Evolutionary conservation across 495 filamentous ascomycete species (phyloP).

Genomic region (Penicillium diatomitis): DNA sequence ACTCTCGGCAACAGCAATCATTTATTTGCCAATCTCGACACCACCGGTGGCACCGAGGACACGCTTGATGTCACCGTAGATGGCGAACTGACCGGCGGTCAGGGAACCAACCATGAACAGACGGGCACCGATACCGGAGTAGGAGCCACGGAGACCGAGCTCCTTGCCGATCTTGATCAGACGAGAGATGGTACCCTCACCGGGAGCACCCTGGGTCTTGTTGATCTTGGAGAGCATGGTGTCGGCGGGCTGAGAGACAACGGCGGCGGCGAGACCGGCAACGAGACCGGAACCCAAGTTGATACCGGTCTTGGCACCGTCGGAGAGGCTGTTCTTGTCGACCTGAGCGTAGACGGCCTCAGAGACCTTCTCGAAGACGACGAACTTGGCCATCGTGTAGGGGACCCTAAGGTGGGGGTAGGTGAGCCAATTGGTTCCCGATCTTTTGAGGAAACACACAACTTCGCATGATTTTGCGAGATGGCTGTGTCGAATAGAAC

Average conservation of each 20-base stretch:
- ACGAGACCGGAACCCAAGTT: slow-evolving; percentile 95
- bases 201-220: slow-evolving; percentile 95
- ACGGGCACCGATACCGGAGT: slow-evolving; percentile 81
- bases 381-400: slow-evolving; percentile 99
- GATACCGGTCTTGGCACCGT: slow-evolving; percentile 69
- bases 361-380: slow-evolving; percentile 95
- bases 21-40: slow-evolving; percentile 63
- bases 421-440: slow-evolving; percentile 2
- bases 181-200: slow-evolving; percentile 85
- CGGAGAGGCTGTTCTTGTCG: slow-evolving; percentile 70
- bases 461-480: not conserved
- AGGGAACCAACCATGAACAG: slow-evolving; percentile 54
- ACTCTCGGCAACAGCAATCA: slow-evolving; percentile 11
- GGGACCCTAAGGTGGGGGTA: slow-evolving; percentile 57
- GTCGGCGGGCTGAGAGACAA: slow-evolving; percentile 96
- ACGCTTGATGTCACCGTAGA: slow-evolving; percentile 64
- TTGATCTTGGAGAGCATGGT: slow-evolving; percentile 99
- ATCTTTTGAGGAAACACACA: not conserved
- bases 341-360: slow-evolving; percentile 63
- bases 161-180: slow-evolving; percentile 95
- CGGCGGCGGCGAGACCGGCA: slow-evolving; percentile 93
- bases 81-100: slow-evolving; percentile 93
- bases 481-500: not conserved
- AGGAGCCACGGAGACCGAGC: slow-evolving; percentile 82
- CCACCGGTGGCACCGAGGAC: slow-evolving; percentile 61